Evolutionary conservation across 2,329 filamentous ascomycete genomes (phyloP).

Genomic region (Parastagonospora avenae): DNA sequence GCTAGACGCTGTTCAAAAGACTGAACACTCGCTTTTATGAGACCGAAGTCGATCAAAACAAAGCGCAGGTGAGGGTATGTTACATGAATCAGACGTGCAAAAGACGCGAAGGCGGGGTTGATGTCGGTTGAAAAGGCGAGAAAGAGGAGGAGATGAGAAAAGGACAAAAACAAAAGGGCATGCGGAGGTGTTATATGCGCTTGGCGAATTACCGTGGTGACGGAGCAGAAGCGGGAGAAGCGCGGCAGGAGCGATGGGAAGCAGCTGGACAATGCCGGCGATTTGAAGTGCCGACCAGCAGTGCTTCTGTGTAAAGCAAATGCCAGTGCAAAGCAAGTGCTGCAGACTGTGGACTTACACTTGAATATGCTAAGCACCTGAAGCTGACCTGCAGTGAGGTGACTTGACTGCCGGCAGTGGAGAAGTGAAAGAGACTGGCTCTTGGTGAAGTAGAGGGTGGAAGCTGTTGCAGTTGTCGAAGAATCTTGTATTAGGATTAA

Average conservation of each 20-base stretch:
- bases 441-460: conserved; percentile 5
- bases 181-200: conserved; percentile 11
- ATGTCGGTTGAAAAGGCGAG: conserved; percentile 1
- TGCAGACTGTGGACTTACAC: conserved; percentile 12
- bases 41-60: conserved; percentile 4
- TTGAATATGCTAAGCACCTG: conserved; percentile 16
- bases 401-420: conserved; percentile 21
- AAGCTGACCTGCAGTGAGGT: conserved; percentile 20
- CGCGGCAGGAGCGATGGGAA: conserved; percentile 7
- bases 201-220: conserved; percentile 17
- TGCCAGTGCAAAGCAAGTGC: neutral
- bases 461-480: conserved; percentile 1
- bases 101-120: neutral
- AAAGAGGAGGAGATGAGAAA: conserved; percentile 3
- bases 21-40: conserved; percentile 8
- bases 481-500: neutral
- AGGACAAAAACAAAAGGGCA: conserved; percentile 7
- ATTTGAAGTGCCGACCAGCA: neutral
- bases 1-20: conserved; percentile 4
- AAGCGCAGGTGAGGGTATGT: neutral
- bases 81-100: conserved; percentile 1
- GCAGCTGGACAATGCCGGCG: conserved; percentile 4
- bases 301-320: neutral
- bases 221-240: conserved; percentile 5
- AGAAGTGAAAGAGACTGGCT: conserved; percentile 16